phyloP scores from a whole-genome alignment of 1,284 basidiomycete genomes.

The Coniferiporia weirii region DNA sequence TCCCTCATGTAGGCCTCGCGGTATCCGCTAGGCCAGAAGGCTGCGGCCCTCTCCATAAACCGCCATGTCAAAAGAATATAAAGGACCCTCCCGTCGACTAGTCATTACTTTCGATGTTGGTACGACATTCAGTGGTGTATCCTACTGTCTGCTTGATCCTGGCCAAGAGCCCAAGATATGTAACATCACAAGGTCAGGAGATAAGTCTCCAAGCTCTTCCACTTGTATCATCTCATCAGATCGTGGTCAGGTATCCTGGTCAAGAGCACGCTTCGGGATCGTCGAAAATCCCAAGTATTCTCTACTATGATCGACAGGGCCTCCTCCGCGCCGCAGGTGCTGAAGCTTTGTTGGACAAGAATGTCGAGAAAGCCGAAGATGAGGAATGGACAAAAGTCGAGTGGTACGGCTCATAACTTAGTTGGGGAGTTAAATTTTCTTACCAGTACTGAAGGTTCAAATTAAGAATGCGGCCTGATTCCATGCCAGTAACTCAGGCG shows the following conservation, averaged over 20 bases:
- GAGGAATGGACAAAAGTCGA: slow-evolving; percentile 71
- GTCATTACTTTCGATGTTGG: slow-evolving; percentile 48
- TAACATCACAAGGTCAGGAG: slow-evolving; percentile 41
- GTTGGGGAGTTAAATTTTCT: not conserved
- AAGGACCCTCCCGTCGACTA: not conserved
- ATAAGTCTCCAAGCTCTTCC: too few relatives aligned
- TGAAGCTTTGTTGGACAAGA: slow-evolving; percentile 56
- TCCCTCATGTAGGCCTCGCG: not conserved
- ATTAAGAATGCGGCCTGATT: slow-evolving; percentile 43
- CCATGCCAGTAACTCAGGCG: slow-evolving; percentile 24
- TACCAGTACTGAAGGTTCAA: slow-evolving; percentile 44
- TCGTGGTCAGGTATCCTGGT: slow-evolving; percentile 51
- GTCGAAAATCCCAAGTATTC: slow-evolving; percentile 69
- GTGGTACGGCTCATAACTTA: slow-evolving; percentile 37
- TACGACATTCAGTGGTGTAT: slow-evolving; percentile 48
- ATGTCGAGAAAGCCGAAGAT: slow-evolving; percentile 60
- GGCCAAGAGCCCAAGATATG: slow-evolving; percentile 43
- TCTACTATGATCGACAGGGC: slow-evolving; percentile 64
- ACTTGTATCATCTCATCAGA: too few relatives aligned
- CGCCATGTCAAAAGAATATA: not conserved
- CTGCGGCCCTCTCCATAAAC: not conserved
- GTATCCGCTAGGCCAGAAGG: not conserved
- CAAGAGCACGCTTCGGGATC: slow-evolving; percentile 69
- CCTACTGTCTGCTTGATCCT: slow-evolving; percentile 42
- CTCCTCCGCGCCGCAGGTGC: slow-evolving; percentile 67